phyloP scores from a whole-genome alignment of 306 rosid genomes.

The Quercus aquifolioides region DNA sequence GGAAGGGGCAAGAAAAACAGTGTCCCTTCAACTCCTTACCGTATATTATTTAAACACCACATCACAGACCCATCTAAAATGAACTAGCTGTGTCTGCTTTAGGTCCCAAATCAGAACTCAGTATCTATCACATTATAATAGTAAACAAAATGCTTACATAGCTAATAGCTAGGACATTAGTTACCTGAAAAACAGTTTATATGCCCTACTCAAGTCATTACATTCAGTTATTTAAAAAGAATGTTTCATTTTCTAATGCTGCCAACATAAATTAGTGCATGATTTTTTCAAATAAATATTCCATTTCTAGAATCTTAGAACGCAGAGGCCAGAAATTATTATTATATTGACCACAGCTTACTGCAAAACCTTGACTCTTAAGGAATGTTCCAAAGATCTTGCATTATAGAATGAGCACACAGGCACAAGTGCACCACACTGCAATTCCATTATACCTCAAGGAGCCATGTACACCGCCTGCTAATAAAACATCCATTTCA shows the following conservation, averaged over 20 bases:
- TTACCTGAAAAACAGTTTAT: background rate
- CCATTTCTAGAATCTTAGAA: background rate
- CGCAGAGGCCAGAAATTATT: background rate
- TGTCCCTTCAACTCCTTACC: background rate
- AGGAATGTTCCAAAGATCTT: constrained; percentile 1
- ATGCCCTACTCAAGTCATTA: background rate
- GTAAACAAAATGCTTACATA: background rate
- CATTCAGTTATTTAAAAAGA: background rate
- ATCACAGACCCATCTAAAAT: background rate
- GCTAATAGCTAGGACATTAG: background rate
- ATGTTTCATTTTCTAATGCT: background rate
- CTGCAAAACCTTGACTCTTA: constrained; percentile 1
- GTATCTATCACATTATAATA: background rate
- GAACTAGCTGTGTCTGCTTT: background rate
- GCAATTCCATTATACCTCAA: constrained; percentile 49
- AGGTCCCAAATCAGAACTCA: background rate
- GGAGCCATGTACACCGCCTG: constrained; percentile 55
- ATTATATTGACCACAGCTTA: background rate
- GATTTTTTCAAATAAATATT: background rate
- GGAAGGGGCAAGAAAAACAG: background rate
- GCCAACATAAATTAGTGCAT: background rate
- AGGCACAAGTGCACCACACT: background rate
- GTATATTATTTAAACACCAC: background rate
- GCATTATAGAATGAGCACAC: background rate
- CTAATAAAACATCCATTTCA: constrained; percentile 49